These are phyloP conservation scores for Sordaria brevicollis DNA, from an alignment of 495 filamentous ascomycete genomes.

Conservation along the genomic window DNA sequence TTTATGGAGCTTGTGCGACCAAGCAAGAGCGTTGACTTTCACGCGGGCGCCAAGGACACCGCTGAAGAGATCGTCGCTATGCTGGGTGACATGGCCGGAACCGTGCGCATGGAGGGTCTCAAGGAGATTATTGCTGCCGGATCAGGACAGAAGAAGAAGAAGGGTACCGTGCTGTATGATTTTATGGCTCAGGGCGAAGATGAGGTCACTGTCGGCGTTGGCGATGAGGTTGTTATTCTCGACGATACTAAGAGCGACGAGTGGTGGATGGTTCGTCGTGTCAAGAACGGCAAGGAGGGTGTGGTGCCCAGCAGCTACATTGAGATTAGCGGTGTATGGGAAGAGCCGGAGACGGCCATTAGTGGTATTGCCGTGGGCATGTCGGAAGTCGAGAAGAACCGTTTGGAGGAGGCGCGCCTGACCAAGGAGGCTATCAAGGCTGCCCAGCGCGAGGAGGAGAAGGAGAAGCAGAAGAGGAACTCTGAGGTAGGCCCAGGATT, in stretches of 20 bases:
- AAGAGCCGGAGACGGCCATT: conserved; percentile 29
- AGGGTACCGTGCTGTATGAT: conserved; percentile 83
- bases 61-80: conserved; percentile 83
- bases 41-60: conserved; percentile 94
- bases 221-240: conserved; percentile 82
- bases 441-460: conserved; percentile 43
- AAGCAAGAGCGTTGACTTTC: conserved; percentile 89
- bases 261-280: conserved; percentile 91
- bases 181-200: conserved; percentile 95
- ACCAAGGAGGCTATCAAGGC: conserved; percentile 63
- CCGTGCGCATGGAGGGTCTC: conserved; percentile 71
- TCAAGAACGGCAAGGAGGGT: conserved; percentile 90
- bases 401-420: conserved; percentile 69
- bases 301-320: conserved; percentile 97
- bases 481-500: conserved; percentile 72
- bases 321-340: conserved; percentile 61
- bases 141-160: conserved; percentile 50
- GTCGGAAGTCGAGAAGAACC: conserved; percentile 73
- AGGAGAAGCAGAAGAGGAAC: conserved; percentile 29
- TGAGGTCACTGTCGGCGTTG: conserved; percentile 84
- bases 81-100: conserved; percentile 82
- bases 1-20: conserved; percentile 88
- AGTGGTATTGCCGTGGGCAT: conserved; percentile 53
- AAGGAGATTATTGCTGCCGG: conserved; percentile 78
- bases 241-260: conserved; percentile 90